Base-by-base conservation (phyloP, 306 rosid genomes). In the Casuarina cunninghamiana region DNA sequence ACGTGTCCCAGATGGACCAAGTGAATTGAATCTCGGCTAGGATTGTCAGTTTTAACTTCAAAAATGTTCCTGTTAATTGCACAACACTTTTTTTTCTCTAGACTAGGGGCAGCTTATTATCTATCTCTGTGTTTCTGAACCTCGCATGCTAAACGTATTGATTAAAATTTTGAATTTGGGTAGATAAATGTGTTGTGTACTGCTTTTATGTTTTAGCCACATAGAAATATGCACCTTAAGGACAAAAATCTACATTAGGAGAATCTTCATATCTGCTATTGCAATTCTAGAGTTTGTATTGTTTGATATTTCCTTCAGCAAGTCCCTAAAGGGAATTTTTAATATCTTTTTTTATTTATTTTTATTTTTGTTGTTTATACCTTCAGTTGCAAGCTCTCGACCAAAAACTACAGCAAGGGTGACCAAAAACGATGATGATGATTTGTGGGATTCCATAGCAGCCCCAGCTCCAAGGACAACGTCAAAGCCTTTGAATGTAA, bases 361-460 rank as follows among this genome's bases (percentile, higher is more conserved):
- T 60, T 51, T 4, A 51, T 51, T 32, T 77, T 57, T n/a, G n/a
- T n/a, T n/a, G n/a, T n/a, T n/a, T 82, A 21, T 15, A 58, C 41
- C 53, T 42, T 10, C 76, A 91, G 97, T 86, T 51, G 65, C 95
- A 49, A 82, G 78, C 89, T 81, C 76, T 75, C 86, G 84, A 69
- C 78, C 91, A 1, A 92, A 88, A 82, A 87, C 58, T 80, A 78
- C 89, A 55, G 77, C 94, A 53, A 84, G 73, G 77, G 79, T 81
- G 46, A 68, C 50, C 77, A 92, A 87, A 83, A 83, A 89, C 17
- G 93, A 84, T 12, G 94, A 90, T 60, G 93, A 90, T 67, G 98
- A 93, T 83, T 79, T 91, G 78, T 96, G 99, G 99, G 97, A 93
- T 70, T 84, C 96, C 83, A 91, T 91, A 55, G 97, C 99, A 17